Evolutionary conservation across 768 basidiomycete species (phyloP).

Genomic region (Lentinula lateritia): DNA sequence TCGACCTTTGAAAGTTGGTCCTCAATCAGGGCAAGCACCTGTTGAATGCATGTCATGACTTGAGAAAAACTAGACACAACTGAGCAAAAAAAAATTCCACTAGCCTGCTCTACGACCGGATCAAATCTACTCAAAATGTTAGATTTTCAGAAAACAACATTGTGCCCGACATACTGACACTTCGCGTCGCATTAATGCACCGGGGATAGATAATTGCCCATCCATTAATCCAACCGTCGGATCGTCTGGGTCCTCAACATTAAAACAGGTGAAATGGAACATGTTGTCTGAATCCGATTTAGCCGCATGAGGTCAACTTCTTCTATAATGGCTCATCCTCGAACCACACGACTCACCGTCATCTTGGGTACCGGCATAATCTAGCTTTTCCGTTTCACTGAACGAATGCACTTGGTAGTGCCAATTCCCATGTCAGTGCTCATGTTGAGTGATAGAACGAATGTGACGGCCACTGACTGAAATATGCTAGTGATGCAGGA

Average conservation of each 20-base stretch:
- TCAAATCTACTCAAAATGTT: constrained; percentile 45
- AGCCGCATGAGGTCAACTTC: background rate
- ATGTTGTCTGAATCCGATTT: constrained; percentile 50
- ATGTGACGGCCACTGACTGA: constrained; percentile 38
- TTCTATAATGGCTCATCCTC: background rate
- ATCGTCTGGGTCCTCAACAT: constrained; percentile 79
- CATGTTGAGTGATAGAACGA: constrained; percentile 1
- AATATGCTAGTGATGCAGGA: constrained; percentile 75
- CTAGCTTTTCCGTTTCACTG: constrained; percentile 82
- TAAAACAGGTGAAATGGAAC: constrained; percentile 91
- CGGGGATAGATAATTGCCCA: constrained; percentile 80
- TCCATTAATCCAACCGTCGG: constrained; percentile 73
- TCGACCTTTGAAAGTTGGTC: constrained; percentile 64
- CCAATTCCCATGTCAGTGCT: background rate
- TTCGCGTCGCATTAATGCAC: constrained; percentile 69
- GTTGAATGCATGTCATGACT: constrained; percentile 2
- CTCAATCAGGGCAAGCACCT: constrained; percentile 79
- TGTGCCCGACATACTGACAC: constrained; percentile 29
- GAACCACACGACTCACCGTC: constrained; percentile 47
- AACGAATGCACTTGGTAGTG: constrained; percentile 63
- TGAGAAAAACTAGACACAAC: constrained; percentile 3
- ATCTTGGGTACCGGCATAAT: constrained; percentile 65
- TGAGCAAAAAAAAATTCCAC: constrained; percentile 15
- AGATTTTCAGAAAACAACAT: background rate
- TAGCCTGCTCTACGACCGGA: constrained; percentile 75